Evolutionary conservation across 1,284 basidiomycete species (phyloP), one percentile per base, ranked within the genome.

Genomic region (Hemileia vastatrix): DNA sequence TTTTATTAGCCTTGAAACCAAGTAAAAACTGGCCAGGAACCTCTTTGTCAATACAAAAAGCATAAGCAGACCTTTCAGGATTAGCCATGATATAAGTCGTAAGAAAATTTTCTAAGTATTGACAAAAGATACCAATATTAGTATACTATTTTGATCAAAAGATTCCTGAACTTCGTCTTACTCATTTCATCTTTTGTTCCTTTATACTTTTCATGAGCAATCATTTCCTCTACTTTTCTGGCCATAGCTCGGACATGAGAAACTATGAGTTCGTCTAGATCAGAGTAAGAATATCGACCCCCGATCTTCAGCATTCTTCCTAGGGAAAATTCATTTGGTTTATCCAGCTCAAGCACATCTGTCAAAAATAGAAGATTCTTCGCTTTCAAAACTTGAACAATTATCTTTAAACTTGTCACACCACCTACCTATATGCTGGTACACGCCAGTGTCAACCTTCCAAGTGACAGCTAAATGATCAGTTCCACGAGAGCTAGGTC

Each of bases 401-500:
- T 21, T 27, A 4, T 47, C 11, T 18, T 6, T 49, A 24, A 36
- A 48, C 47, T 8, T n/a, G n/a, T n/a, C n/a, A n/a, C n/a, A n/a
- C 13, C 18, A 71, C 77, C 64, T 71, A 90, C 90, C 92, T 66
- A 99, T 89, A 75, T 99, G 96, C 76, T 98, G 95, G 78, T 89
- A 98, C 19, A 99, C 81, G 66, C 87, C 89, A 65, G 96, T 89
- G 69, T 95, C 94, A 8, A 99, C 93, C 78, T 98, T 98, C 95
- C 95, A 99, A 0, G 95, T 99, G 11, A 98, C 88, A 36, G 95
- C 95, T 40, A 99, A 81, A 77, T 98, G 95, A 72, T 96, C 85
- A 44, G 82, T 79, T 4, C 94, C 94, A 76, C 94, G 93, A 2
- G 93, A 97, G 32, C 91, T 95, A 0, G 95, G 95, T 50, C 95